Base-by-base conservation (phyloP, 2,329 filamentous ascomycete genomes). In the Penicillium paneum region DNA sequence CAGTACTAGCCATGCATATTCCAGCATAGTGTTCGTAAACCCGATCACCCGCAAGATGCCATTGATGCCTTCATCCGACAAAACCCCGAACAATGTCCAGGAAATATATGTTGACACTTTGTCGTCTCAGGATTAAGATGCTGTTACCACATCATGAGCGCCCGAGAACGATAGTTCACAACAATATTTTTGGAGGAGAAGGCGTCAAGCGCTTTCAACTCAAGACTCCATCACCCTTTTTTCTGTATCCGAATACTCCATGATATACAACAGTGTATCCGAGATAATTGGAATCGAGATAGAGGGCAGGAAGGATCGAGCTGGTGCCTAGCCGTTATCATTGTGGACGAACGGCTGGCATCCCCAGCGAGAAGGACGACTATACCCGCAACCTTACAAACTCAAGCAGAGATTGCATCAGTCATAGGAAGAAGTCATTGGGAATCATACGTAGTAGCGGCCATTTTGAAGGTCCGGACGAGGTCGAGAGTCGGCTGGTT, bases 281-380 rank as follows among this genome's bases (percentile, higher is more conserved):
- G 59, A 74, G 46, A 57, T 55, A 61, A 59, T 56, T 56, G 52
- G 53, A 52, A 40, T 52, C 44, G 55, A 64, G 59, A 56, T 49
- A 63, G 55, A 62, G 60, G 61, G 60, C 61, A 74, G 81, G 88
- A 90, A 81, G 78, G 76, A 89, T 91, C 88, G 88, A 91, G 88
- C 88, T 91, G 87, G 85, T 81, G 79, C 79, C 75, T 67, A 76
- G 74, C 69, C 62, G 57, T 65, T 60, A 59, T 59, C 60, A 60
- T 68, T 19, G 36, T 11, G 15, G 46, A 58, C 21, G 43, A 47
- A 55, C 35, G 38, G 49, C 68, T 67, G 74, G 75, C 76, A 75
- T 77, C 74, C 82, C 86, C 86, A 91, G 88, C 86, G 84, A 90
- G 85, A 77, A 88, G 86, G 86, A 90, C 88, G 84, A 89, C 87